Evolutionary conservation across 805 yeast species (phyloP).

Genomic region (Kuraishia floccosa): DNA sequence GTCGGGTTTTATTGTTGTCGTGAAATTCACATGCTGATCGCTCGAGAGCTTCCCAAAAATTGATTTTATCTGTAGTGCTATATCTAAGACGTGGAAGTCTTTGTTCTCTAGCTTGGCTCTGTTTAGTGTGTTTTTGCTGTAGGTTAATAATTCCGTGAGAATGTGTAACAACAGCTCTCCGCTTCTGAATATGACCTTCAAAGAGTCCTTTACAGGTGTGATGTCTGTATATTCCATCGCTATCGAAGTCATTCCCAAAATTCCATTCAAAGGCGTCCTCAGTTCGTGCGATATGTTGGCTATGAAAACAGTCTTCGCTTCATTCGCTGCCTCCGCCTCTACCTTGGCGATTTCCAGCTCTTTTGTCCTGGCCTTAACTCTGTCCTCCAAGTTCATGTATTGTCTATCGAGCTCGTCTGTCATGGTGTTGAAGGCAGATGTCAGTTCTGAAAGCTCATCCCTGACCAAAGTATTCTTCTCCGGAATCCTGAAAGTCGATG

Average conservation of each 20-base stretch:
- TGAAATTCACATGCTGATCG: constrained; percentile 64
- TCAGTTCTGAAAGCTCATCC: constrained; percentile 82
- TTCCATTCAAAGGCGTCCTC: constrained; percentile 93
- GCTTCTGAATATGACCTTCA: constrained; percentile 77
- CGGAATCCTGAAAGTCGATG: not conserved
- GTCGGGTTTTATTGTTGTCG: constrained; percentile 54
- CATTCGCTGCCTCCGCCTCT: constrained; percentile 91
- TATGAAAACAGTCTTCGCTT: constrained; percentile 88
- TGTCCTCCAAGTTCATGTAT: constrained; percentile 74
- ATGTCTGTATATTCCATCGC: constrained; percentile 80
- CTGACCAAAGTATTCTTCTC: constrained; percentile 25
- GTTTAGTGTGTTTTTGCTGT: constrained; percentile 84
- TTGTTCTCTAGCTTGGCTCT: constrained; percentile 75
- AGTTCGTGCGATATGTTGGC: constrained; percentile 92
- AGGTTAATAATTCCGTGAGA: constrained; percentile 81
- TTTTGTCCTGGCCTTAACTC: constrained; percentile 76
- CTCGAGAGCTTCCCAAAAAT: constrained; percentile 74
- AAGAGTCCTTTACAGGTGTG: constrained; percentile 55
- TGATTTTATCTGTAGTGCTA: constrained; percentile 75
- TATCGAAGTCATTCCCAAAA: constrained; percentile 89
- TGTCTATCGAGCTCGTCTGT: constrained; percentile 79
- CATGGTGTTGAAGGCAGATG: constrained; percentile 88
- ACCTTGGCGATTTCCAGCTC: constrained; percentile 83
- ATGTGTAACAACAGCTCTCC: constrained; percentile 87
- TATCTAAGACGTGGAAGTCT: constrained; percentile 68